Percentiles rank a stretch among this genome's conserved stretches.
These are phyloP conservation scores for Candida insectorum DNA, from an alignment of 805 yeast genomes.

Conservation along the genomic window DNA sequence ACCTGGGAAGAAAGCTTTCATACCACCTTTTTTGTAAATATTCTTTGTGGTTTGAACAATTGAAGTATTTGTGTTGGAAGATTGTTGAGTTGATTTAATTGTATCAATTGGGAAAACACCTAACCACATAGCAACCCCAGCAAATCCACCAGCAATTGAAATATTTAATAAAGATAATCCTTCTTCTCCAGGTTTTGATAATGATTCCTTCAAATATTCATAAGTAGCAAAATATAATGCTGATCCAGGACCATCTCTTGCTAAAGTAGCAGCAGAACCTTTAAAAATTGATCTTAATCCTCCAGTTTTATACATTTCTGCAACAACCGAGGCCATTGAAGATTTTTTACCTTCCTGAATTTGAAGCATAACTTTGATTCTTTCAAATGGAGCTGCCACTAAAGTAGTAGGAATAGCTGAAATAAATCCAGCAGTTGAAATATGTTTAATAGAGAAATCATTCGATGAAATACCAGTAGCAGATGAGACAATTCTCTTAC, in stretches of 20 bases:
- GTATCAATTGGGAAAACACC: slow-evolving; percentile 96
- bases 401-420: slow-evolving; percentile 94
- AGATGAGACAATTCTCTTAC: slow-evolving; percentile 67
- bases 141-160: slow-evolving; percentile 88
- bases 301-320: slow-evolving; percentile 69
- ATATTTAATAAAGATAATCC: slow-evolving; percentile 66
- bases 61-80: slow-evolving; percentile 51
- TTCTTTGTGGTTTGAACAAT: slow-evolving; percentile 63
- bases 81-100: slow-evolving; percentile 78
- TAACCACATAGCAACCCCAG: slow-evolving; percentile 97
- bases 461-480: slow-evolving; percentile 36
- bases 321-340: slow-evolving; percentile 58
- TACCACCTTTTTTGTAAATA: slow-evolving; percentile 73
- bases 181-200: slow-evolving; percentile 51
- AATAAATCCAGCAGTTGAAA: slow-evolving; percentile 89
- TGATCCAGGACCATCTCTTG: slow-evolving; percentile 97
- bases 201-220: slow-evolving; percentile 67
- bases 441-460: slow-evolving; percentile 60
- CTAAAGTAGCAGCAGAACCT: slow-evolving; percentile 88
- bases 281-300: slow-evolving; percentile 82
- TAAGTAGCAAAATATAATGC: slow-evolving; percentile 95
- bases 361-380: slow-evolving; percentile 92
- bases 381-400: slow-evolving; percentile 96
- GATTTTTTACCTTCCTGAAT: slow-evolving; percentile 51
- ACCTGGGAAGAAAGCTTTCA: slow-evolving; percentile 95